phyloP scores from a whole-genome alignment of 2,329 filamentous ascomycete genomes.

The Aspergillus arachidicola region DNA sequence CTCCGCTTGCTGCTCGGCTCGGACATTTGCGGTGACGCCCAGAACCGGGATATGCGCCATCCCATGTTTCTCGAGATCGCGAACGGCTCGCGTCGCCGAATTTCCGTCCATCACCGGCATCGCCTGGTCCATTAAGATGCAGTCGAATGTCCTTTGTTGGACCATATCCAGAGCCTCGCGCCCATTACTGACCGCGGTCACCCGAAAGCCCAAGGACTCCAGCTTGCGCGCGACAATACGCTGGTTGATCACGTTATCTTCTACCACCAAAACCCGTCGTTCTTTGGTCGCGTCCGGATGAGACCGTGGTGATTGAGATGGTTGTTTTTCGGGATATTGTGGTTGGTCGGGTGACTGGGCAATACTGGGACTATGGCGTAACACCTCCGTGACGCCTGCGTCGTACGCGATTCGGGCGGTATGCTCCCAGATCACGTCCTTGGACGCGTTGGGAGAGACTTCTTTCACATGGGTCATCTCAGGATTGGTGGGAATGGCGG shows the following conservation, averaged over 20 bases:
- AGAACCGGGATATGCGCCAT: conserved; percentile 33
- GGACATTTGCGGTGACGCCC: conserved; percentile 69
- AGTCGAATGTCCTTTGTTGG: conserved; percentile 48
- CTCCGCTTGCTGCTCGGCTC: conserved; percentile 71
- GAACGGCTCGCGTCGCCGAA: conserved; percentile 70
- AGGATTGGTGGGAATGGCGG: conserved; percentile 19
- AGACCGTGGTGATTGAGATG: not conserved
- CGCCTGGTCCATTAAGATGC: conserved; percentile 79
- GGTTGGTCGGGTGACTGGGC: not conserved
- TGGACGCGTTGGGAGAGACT: conserved; percentile 3
- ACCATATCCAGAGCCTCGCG: conserved; percentile 48
- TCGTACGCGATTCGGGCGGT: conserved; percentile 15
- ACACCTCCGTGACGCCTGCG: not conserved
- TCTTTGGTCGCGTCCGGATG: not conserved
- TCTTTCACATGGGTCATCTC: conserved; percentile 16
- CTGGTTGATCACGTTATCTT: conserved; percentile 50
- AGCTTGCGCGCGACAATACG: conserved; percentile 42
- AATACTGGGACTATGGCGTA: not conserved
- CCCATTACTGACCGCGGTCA: conserved; percentile 42
- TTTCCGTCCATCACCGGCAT: conserved; percentile 85
- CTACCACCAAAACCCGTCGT: conserved; percentile 42
- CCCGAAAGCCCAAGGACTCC: conserved; percentile 36
- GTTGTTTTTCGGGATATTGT: not conserved
- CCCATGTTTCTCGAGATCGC: conserved; percentile 63
- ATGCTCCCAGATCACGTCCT: conserved; percentile 12